Base-by-base conservation (phyloP, 306 rosid genomes). In the Prinsepia uniflora region DNA sequence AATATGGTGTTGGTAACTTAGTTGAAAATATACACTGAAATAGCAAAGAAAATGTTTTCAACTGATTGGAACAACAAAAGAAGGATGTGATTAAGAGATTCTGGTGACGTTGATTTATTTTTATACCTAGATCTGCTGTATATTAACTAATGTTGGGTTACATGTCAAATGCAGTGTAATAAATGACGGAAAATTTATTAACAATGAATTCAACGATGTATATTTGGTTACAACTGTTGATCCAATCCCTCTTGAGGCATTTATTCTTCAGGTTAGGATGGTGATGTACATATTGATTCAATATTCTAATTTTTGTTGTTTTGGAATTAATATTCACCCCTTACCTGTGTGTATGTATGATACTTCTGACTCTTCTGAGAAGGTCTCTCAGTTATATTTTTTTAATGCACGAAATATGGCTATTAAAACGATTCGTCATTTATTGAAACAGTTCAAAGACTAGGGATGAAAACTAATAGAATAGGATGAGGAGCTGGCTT, bases 241-340 rank as follows among this genome's bases (percentile, higher is more conserved):
- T 81, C 98, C 92, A 40, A 89, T 94, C 71, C 98, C 98, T 67
- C 71, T 84, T 20, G 95, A 89, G 81, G 97, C 98, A 63, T 91
- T 94, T 83, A 78, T 89, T 72, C 96, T 90, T 72, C 98, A 94
- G 97, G 98, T 90, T 61, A 80, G 88, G 71, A 73, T 78, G 76
- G 19, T 55, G 63, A 68, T 52, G 9, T 12, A 41, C 18, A 7
- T 68, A 18, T 18, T 44, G 50, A 24, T 24, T 24, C 30, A 24
- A 24, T 24, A 24, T 24, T 24, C 30, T 24, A 24, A 24, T 24
- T 24, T 24, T 24, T 24, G 30, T 24, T 24, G 30, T 0, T 24
- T 24, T 24, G 30, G 30, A 24, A n/a, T n/a, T 24, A 24, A 0
- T 24, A 24, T 24, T 24, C 30, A 24, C 30, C 30, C 30, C 30